phyloP scores from a whole-genome alignment of 495 filamentous ascomycete species.

The Chaetomium cochliodes region DNA sequence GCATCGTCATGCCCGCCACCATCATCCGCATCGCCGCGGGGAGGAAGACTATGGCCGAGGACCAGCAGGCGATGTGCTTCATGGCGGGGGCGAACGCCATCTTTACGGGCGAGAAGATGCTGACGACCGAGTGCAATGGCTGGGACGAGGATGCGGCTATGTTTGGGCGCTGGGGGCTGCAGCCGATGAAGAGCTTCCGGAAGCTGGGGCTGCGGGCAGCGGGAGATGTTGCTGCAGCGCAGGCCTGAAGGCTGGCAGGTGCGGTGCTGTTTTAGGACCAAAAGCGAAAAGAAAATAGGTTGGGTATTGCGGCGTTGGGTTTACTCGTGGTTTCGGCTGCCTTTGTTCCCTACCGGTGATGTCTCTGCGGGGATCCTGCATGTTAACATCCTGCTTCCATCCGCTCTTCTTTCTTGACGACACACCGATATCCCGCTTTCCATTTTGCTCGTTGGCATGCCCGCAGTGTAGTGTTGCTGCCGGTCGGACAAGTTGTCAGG shows the following conservation, averaged over 20 bases:
- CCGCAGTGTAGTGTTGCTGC: too few species aligned
- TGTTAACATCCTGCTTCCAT: too few species aligned
- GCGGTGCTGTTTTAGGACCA: not conserved
- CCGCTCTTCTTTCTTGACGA: too few species aligned
- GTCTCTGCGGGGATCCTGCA: too few species aligned
- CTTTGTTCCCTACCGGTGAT: too few species aligned
- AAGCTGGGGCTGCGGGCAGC: constrained; percentile 27
- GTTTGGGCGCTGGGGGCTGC: constrained; percentile 75
- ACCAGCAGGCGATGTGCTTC: constrained; percentile 81
- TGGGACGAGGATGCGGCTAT: constrained; percentile 81
- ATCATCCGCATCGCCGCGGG: constrained; percentile 82
- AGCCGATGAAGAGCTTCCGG: constrained; percentile 52
- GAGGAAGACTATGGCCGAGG: constrained; percentile 71
- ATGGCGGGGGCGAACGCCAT: constrained; percentile 83
- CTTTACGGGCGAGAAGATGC: constrained; percentile 89
- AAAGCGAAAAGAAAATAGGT: not conserved
- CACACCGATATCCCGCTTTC: too few species aligned
- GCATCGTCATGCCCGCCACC: constrained; percentile 72
- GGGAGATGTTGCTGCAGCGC: not conserved
- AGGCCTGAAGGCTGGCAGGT: not conserved
- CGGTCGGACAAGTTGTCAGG: too few species aligned
- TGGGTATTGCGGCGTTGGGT: too few species aligned
- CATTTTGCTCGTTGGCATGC: too few species aligned
- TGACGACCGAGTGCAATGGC: constrained; percentile 82
- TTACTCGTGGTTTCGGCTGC: too few species aligned